Evolutionary conservation across 2,329 filamentous ascomycete genomes (phyloP).

Genomic region (Botryotinia globosa): DNA sequence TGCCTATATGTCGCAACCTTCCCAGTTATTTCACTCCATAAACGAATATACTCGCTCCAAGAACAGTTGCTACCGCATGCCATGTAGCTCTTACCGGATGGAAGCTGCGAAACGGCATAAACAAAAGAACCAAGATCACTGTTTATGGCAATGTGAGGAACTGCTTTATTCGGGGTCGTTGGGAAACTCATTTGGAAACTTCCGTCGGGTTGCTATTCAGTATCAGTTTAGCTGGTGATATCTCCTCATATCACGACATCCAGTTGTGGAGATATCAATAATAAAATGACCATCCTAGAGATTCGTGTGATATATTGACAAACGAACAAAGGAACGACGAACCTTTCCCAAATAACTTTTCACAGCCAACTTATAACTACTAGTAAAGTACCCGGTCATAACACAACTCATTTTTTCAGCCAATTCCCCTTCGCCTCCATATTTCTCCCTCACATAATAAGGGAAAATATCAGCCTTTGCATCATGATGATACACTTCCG

Average conservation of each 20-base stretch:
- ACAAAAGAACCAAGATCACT: slow-evolving; percentile 42
- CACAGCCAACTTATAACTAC: slow-evolving; percentile 48
- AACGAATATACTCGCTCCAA: slow-evolving; percentile 25
- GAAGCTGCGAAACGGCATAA: slow-evolving; percentile 33
- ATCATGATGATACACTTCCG: slow-evolving; percentile 52
- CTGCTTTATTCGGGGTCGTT: slow-evolving; percentile 40
- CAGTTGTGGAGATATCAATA: not conserved
- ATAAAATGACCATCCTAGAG: not conserved
- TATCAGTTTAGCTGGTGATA: not conserved
- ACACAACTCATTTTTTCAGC: slow-evolving; percentile 48
- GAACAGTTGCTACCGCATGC: slow-evolving; percentile 24
- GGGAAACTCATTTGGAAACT: slow-evolving; percentile 49
- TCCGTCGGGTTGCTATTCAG: slow-evolving; percentile 41
- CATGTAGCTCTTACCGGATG: slow-evolving; percentile 29
- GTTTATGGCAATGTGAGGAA: slow-evolving; percentile 45
- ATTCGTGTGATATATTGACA: not conserved
- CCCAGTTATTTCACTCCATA: slow-evolving; percentile 27
- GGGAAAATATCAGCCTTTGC: slow-evolving; percentile 47
- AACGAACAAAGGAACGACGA: slow-evolving; percentile 27
- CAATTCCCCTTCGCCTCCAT: slow-evolving; percentile 41
- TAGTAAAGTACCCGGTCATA: slow-evolving; percentile 40
- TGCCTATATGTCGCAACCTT: slow-evolving; percentile 24
- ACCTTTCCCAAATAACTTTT: slow-evolving; percentile 49
- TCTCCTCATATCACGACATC: not conserved
- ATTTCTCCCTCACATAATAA: slow-evolving; percentile 40